Base-by-base conservation (phyloP, 2,329 filamentous ascomycete species). In the Colletotrichum truncatum region DNA sequence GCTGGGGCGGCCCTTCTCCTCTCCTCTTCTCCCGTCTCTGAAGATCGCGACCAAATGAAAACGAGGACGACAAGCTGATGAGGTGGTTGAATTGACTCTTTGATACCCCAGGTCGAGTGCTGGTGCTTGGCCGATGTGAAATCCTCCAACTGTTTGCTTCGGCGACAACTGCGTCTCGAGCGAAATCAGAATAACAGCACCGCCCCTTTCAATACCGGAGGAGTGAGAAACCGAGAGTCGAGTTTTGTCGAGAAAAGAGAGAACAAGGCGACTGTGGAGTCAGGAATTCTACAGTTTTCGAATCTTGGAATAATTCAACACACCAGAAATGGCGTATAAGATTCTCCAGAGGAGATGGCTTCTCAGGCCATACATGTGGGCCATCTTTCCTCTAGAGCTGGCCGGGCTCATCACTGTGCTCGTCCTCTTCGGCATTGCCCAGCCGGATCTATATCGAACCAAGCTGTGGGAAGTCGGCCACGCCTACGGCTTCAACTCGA, bases 401-500 rank as follows among this genome's bases (percentile, higher is more conserved):
- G 77, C 80, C 36, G 85, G 89, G 68, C 87, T 89, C 23, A 82
- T 95, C 60, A 85, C 88, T 14, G 80, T 87, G 52, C 84, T 95
- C 68, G 85, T 91, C 36, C 83, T 94, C 55, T 92, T 91, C 74
- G 91, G 65, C 70, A 88, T 94, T 72, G 86, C 91, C 32, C 89
- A 91, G 70, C 91, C 92, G 14, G 86, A 94, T 75, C 83, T 89
- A 57, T 94, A 90, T 76, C 87, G 92, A 48, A 89, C 88, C 8
- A 86, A 85, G 69, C 80, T 94, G 71, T 95, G 92, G 92, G 81
- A 85, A 73, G 88, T 93, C 71, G 92, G 92, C 68, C 88, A 83
- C 65, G 84, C 90, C 57, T 82, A 91, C 74, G 86, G 87, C 66
- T 92, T 91, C 82, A 94, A 94, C 78, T 93, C 91, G 67, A 89